Percentiles rank a stretch among this genome's conserved stretches.
Conservation (phyloP, 352 stramenopile species). For the Phytopythium aichiense region DNA sequence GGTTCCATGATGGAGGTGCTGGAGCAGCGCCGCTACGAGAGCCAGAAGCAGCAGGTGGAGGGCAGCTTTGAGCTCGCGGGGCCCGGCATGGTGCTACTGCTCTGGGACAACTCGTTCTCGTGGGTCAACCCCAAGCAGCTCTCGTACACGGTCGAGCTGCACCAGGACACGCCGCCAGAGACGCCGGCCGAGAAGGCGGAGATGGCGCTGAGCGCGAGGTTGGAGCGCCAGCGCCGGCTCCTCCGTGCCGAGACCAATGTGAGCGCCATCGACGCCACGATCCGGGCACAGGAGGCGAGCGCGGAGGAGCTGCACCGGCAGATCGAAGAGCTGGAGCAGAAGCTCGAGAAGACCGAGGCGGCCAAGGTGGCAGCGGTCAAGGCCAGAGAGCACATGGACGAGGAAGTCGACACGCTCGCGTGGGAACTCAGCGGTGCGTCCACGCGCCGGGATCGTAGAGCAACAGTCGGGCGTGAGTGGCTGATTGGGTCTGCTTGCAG, state of each 20-base stretch:
- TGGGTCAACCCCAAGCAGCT: constrained; percentile 81
- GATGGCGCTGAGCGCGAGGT: constrained; percentile 37
- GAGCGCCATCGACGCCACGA: constrained; percentile 33
- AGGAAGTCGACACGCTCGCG: constrained; percentile 49
- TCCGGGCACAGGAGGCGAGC: constrained; percentile 38
- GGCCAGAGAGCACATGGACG: constrained; percentile 34
- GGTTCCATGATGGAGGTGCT: constrained; percentile 52
- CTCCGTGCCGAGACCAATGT: constrained; percentile 31
- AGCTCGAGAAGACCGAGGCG: constrained; percentile 34
- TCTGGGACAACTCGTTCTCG: constrained; percentile 84
- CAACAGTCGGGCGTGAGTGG: not conserved
- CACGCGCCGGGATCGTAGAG: not conserved
- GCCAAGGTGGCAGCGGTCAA: constrained; percentile 25
- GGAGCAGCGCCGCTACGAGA: constrained; percentile 57
- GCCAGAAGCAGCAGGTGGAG: constrained; percentile 44
- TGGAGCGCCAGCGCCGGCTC: constrained; percentile 42
- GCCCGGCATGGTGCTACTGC: constrained; percentile 52
- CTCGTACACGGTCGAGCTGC: constrained; percentile 65
- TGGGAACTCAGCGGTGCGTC: constrained; percentile 66
- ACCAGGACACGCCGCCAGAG: constrained; percentile 45
- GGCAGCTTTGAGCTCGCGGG: constrained; percentile 41
- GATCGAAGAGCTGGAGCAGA: constrained; percentile 47
- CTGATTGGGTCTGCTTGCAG: constrained; percentile 9
- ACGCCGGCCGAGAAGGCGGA: constrained; percentile 35
- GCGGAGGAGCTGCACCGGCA: constrained; percentile 51